Evolutionary conservation across 73 alveolate genomes (phyloP).

Genomic region (Tetrahymena malaccensis): DNA sequence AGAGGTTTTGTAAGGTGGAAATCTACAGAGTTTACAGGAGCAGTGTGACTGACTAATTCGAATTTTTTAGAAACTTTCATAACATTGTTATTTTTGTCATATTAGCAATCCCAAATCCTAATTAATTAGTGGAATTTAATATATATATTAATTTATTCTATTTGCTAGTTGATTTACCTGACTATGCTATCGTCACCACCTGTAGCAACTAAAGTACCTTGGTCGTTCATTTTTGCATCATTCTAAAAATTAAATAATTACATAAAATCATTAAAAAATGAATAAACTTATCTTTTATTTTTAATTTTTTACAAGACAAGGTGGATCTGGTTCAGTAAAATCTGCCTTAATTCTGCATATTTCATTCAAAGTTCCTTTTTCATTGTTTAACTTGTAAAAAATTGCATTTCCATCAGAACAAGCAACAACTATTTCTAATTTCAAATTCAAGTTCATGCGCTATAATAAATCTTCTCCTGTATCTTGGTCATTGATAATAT

Average conservation of each 20-base stretch:
- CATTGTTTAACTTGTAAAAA: background rate
- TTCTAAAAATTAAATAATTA: background rate
- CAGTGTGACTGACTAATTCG: background rate
- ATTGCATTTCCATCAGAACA: background rate
- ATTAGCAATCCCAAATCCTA: background rate
- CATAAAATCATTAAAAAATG: background rate
- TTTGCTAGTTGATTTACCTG: background rate
- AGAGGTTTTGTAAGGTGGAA: background rate
- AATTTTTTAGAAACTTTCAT: background rate
- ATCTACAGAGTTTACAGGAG: background rate
- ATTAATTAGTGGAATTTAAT: background rate
- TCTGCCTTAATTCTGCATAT: background rate
- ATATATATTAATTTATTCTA: background rate
- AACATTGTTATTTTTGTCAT: background rate
- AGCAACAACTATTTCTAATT: background rate
- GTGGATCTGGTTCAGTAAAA: background rate
- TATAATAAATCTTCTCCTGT: background rate
- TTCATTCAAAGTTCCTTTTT: background rate
- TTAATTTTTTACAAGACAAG: background rate
- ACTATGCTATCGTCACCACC: background rate
- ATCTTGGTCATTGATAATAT: background rate
- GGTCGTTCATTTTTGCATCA: background rate
- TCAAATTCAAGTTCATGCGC: background rate
- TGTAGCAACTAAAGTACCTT: background rate
- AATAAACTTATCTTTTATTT: background rate